Base-by-base conservation (phyloP, 2,329 filamentous ascomycete genomes). In the Ilyonectria robusta region DNA sequence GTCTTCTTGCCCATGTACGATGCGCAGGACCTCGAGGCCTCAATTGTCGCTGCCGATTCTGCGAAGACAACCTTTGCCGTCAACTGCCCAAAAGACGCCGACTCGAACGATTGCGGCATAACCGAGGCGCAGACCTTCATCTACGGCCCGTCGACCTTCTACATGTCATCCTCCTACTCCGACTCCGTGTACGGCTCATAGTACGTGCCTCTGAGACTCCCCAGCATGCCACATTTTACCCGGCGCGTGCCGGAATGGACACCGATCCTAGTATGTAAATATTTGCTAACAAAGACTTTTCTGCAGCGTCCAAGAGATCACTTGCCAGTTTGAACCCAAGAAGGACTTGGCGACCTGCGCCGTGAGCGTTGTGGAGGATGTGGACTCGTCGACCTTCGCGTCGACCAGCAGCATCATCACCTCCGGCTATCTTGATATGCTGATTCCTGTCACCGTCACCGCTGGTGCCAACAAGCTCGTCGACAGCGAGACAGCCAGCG, bases 401-500 rank as follows among this genome's bases (percentile, higher is more conserved):
- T 61, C 54, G 9, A 61, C 40, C 42, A 65, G 59, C 9, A 23
- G 48, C 11, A 62, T 31, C 33, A 54, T 62, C 21, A 55, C 59
- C 7, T 68, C 70, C 4, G 72, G 67, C 21, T 76, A 79, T 64
- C 57, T 57, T n/a, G 21, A 59, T 0, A 9, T 62, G 21, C 67
- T 77, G 44, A 35, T 70, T 13, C 75, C 80, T 62, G 77, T 83
- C 26, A 81, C 80, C 37, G 68, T 84, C 59, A 82, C 81, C 19
- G 79, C 78, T 17, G 82, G 82, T 4, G 61, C 76, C 37, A 78
- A 82, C 57, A 82, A 81, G 73, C 73, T 84, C 42, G 59, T 47
- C 15, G 71, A 59, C 48, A 56, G 65, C 3, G 66, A 26, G 23
- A 55, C 29, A 48, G 54, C 48, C 44, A 21, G 48, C 37, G 33